Base-by-base conservation (phyloP, 257 asterid genomes). In the Anisodus acutangulus region DNA sequence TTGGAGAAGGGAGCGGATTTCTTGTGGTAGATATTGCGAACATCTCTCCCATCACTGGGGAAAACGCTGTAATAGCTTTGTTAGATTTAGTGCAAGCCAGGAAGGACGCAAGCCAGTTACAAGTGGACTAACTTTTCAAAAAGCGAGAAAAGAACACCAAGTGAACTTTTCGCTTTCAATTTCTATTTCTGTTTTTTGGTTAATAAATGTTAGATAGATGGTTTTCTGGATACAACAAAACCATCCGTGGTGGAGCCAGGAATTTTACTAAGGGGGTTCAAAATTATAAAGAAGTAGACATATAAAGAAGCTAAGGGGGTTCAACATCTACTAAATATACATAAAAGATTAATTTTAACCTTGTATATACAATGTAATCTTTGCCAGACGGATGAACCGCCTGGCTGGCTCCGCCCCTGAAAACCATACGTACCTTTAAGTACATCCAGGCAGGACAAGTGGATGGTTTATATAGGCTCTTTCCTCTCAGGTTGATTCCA, bases 1-100 rank as follows among this genome's bases (percentile, higher is more conserved):
- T 74, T 49, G 81, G 43, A 74, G 45, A 49, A 12, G 8, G 43
- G 62, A 26, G 8, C 7, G 6, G 13, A 59, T 74, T 67, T 49
- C 81, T 49, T 49, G 62, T 22, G 80, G 41, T 49, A 74, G 80
- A 47, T 19, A 49, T 49, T 74, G 80, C 6, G 11, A 72, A 19
- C 80, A 74, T 12, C 62, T 74, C 59, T 47, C 41, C 80, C 80
- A 72, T 47, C n/a, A 72, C 5, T 19, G 57, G 58, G 58, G 47
- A 2, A 67, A 12, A 37, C 47, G 19, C 12, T 66, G 74, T 66
- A 2, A 35, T 66, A 35, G 11, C 47, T 66, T 66, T 35, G 8
- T 35, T 35, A 66, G 47, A 35, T 43, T 15, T 35, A 15, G 6
- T 15, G 13, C 9, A 7, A 39, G 76, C 76, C 26, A 68, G 76